phyloP scores from a whole-genome alignment of 2,329 filamentous ascomycete species.

The Xylaria sp. region DNA sequence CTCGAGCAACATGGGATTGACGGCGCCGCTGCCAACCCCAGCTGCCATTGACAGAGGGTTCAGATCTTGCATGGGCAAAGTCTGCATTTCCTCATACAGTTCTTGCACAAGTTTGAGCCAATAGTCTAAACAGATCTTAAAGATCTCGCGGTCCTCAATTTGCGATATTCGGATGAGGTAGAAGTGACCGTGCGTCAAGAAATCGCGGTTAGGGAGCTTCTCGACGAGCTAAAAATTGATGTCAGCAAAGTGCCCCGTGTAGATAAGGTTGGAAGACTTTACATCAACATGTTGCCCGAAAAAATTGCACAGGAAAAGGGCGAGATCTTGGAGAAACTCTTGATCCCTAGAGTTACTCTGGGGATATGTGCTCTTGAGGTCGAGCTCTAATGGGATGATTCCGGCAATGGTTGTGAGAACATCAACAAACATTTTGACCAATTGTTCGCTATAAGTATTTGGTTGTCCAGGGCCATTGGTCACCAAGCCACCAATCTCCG shows the following conservation, averaged over 20 bases:
- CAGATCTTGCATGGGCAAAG: slow-evolving; percentile 89
- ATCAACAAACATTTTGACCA: slow-evolving; percentile 98
- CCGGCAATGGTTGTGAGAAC: slow-evolving; percentile 91
- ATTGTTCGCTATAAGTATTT: slow-evolving; percentile 89
- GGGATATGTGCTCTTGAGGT: slow-evolving; percentile 90
- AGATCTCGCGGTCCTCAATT: slow-evolving; percentile 98
- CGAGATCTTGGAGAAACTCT: slow-evolving; percentile 96
- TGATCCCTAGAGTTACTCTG: slow-evolving; percentile 93
- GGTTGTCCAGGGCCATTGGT: slow-evolving; percentile 75
- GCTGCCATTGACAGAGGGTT: slow-evolving; percentile 88
- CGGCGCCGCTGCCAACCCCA: slow-evolving; percentile 80
- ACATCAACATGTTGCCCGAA: slow-evolving; percentile 92
- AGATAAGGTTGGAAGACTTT: slow-evolving; percentile 45
- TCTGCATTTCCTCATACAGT: slow-evolving; percentile 98
- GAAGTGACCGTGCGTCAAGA: slow-evolving; percentile 94
- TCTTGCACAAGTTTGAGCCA: slow-evolving; percentile 99
- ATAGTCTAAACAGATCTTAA: slow-evolving; percentile 99
- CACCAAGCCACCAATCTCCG: slow-evolving; percentile 94
- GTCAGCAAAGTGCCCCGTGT: slow-evolving; percentile 34
- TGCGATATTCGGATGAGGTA: slow-evolving; percentile 98
- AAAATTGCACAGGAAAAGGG: slow-evolving; percentile 96
- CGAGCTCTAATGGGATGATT: slow-evolving; percentile 89
- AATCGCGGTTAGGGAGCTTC: slow-evolving; percentile 94
- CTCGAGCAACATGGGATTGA: slow-evolving; percentile 83
- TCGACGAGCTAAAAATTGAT: slow-evolving; percentile 76